A percentile compares a stretch with the other conserved stretches of the same genome.
Conservation (phyloP, 2,329 filamentous ascomycete genomes). For the Beauveria caledonica region DNA sequence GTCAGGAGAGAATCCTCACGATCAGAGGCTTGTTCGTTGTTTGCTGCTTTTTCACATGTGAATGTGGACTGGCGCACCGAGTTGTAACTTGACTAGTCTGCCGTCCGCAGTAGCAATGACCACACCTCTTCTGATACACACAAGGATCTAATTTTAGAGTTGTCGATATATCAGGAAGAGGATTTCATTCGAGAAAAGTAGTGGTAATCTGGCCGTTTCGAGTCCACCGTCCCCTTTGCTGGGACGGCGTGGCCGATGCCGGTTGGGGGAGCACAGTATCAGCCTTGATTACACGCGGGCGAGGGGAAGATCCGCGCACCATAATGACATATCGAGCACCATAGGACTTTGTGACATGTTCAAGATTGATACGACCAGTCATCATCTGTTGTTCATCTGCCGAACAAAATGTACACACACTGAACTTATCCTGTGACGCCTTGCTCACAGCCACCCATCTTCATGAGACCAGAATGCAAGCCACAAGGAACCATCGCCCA, state of each 20-base stretch:
- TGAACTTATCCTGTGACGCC: no score
- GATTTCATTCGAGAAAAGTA: neutral
- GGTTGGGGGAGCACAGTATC: neutral
- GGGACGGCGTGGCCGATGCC: neutral
- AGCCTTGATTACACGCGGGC: neutral
- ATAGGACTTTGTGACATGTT: neutral
- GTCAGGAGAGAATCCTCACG: no score
- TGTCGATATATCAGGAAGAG: no score
- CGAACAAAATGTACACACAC: neutral
- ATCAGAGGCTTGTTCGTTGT: no score
- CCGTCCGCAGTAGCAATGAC: neutral
- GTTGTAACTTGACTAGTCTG: neutral
- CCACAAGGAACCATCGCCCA: neutral
- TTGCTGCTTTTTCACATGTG: no score
- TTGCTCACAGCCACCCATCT: neutral
- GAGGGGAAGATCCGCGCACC: neutral
- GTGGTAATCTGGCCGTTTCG: neutral
- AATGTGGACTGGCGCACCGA: neutral
- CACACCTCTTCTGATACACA: neutral
- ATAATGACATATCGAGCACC: neutral
- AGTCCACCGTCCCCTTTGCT: neutral
- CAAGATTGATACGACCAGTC: neutral
- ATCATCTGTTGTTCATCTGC: neutral
- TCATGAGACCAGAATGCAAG: neutral
- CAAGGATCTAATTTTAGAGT: neutral